Conservation (phyloP, 257 asterid species). For the Sherardia arvensis region DNA sequence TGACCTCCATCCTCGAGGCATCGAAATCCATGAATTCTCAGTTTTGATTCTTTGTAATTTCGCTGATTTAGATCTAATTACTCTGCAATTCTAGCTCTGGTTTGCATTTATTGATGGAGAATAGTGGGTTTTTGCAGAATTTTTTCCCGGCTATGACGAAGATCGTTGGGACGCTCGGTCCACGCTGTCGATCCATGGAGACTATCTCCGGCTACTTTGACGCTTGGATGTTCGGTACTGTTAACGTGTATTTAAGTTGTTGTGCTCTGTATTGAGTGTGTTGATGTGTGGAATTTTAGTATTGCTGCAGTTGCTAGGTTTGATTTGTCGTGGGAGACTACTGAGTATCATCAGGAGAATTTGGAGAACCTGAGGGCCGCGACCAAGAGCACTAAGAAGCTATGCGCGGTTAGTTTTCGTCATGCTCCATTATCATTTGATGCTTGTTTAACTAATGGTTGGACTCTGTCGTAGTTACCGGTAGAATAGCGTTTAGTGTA, state of each 20-base stretch:
- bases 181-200: conserved; percentile 83
- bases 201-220: conserved; percentile 60
- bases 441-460: too few species aligned
- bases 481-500: too few species aligned
- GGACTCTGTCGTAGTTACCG: too few species aligned
- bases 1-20: conserved; percentile 92
- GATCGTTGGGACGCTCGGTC: conserved; percentile 94
- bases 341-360: conserved; percentile 73
- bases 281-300: conserved; percentile 6
- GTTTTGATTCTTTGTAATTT: not conserved
- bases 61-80: not conserved
- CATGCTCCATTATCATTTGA: not conserved
- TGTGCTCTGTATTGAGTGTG: not conserved
- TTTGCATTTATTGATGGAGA: not conserved
- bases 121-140: conserved; percentile 21
- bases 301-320: conserved; percentile 71
- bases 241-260: not conserved
- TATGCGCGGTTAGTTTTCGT: conserved; percentile 68
- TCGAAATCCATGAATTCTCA: conserved; percentile 52
- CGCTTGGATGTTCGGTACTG: conserved; percentile 88
- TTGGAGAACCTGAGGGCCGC: conserved; percentile 81
- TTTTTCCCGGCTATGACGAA: conserved; percentile 88
- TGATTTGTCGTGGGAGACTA: conserved; percentile 92
- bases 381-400: conserved; percentile 55
- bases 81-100: conserved; percentile 6